Conservation (phyloP, 2,329 filamentous ascomycete genomes). For the Fusarium sp. region DNA sequence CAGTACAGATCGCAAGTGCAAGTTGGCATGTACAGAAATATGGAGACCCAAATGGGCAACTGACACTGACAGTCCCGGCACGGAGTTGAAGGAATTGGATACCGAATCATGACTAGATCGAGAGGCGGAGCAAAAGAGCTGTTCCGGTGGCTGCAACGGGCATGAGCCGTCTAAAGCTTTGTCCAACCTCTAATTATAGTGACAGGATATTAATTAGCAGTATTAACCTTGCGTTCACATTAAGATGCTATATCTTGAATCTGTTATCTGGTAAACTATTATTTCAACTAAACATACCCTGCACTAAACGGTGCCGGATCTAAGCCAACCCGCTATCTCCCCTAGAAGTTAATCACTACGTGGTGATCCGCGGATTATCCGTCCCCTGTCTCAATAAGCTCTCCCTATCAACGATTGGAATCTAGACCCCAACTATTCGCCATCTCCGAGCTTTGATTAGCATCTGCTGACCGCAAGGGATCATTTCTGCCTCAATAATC, state of each 20-base stretch:
- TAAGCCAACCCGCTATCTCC: constrained; percentile 6
- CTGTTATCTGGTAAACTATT: neutral
- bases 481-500: constrained; percentile 2
- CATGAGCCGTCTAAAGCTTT: neutral
- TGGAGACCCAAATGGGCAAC: constrained; percentile 36
- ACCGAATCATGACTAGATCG: neutral
- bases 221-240: too few relatives aligned
- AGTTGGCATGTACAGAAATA: constrained; percentile 47
- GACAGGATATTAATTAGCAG: neutral
- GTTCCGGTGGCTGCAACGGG: neutral
- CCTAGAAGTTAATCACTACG: constrained; percentile 25
- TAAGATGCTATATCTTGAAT: neutral
- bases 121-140: neutral
- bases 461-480: constrained; percentile 10
- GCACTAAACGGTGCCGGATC: neutral
- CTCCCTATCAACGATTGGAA: constrained; percentile 32
- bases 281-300: constrained; percentile 1
- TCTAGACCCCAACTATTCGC: constrained; percentile 26
- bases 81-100: constrained; percentile 12
- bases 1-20: constrained; percentile 47
- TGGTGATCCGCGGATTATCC: constrained; percentile 33
- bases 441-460: constrained; percentile 10
- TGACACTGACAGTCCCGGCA: constrained; percentile 24
- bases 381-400: constrained; percentile 13
- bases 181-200: neutral